Conservation (phyloP, 176 grass and related monocot species). For the Puccinellia tenuiflora region DNA sequence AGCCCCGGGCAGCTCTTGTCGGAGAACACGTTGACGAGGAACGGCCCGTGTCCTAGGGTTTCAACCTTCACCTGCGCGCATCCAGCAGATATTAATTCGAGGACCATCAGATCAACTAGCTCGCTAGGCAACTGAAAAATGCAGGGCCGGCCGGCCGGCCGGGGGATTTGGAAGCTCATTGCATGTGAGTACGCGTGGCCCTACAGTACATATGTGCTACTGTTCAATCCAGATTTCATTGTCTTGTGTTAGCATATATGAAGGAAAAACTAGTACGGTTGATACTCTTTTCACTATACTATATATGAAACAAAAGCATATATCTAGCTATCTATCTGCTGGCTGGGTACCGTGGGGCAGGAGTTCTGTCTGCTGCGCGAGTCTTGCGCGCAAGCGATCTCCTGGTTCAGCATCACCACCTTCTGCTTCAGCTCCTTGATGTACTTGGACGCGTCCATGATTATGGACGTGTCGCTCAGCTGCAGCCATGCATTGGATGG, state of each 20-base stretch:
- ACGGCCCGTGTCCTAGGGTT: slow-evolving; percentile 64
- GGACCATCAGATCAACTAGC: neutral
- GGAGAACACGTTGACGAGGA: slow-evolving; percentile 80
- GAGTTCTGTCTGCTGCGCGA: slow-evolving; percentile 26
- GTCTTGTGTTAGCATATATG: neutral
- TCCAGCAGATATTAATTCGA: too few species aligned
- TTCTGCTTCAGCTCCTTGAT: slow-evolving; percentile 98
- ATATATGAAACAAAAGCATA: neutral
- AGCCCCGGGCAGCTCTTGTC: slow-evolving; percentile 78
- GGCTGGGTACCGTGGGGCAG: neutral
- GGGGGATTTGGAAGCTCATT: neutral
- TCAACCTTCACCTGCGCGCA: slow-evolving; percentile 89
- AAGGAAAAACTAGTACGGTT: neutral
- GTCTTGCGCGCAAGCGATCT: slow-evolving; percentile 59
- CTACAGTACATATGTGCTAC: neutral
- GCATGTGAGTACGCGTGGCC: neutral
- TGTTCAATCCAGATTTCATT: neutral
- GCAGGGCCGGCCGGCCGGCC: neutral
- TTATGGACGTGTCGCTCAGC: slow-evolving; percentile 77
- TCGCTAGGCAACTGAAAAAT: slow-evolving; percentile 5
- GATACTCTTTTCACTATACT: neutral
- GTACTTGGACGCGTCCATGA: slow-evolving; percentile 89
- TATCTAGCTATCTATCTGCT: neutral
- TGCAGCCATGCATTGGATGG: slow-evolving; percentile 10
- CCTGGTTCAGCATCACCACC: slow-evolving; percentile 79